Evolutionary conservation across 768 basidiomycete genomes (phyloP).

Genomic region (Lentinula lateritia): DNA sequence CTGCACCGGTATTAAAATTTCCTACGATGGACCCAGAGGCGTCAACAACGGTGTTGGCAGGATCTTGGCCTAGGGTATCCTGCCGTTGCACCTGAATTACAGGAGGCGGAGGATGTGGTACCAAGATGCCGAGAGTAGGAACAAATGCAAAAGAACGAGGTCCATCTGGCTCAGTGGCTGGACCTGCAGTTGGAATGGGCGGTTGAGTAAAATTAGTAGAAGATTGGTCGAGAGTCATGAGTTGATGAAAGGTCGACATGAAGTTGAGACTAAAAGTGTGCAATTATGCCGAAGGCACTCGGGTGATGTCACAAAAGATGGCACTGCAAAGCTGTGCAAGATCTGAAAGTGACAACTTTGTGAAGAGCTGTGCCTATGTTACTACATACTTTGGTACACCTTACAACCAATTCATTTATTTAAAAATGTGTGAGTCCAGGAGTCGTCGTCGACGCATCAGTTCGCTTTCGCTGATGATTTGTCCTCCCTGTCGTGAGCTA

Average conservation of each 20-base stretch:
- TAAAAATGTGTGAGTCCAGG: constrained; percentile 67
- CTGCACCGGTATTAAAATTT: constrained; percentile 28
- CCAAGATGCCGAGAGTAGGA: background rate
- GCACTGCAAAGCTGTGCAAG: constrained; percentile 1
- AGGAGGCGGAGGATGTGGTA: background rate
- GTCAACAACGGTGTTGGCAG: constrained; percentile 10
- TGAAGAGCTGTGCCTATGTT: background rate
- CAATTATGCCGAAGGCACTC: background rate
- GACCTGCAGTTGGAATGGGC: constrained; percentile 15
- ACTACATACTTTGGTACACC: constrained; percentile 2
- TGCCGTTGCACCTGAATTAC: background rate
- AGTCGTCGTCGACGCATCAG: constrained; percentile 74
- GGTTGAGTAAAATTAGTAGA: constrained; percentile 22
- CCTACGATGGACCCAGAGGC: constrained; percentile 29
- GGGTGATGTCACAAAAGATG: background rate
- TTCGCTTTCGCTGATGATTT: constrained; percentile 73
- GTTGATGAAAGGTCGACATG: constrained; percentile 3
- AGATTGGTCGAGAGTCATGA: constrained; percentile 13
- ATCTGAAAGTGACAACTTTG: background rate
- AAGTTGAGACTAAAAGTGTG: background rate
- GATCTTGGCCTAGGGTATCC: constrained; percentile 8
- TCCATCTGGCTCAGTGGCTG: constrained; percentile 11
- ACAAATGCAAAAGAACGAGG: constrained; percentile 10
- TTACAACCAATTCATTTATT: constrained; percentile 21
- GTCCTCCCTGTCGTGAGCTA: constrained; percentile 45